Evolutionary conservation across 208 protist genomes (phyloP).

Genomic region (Angomonas deanei): DNA sequence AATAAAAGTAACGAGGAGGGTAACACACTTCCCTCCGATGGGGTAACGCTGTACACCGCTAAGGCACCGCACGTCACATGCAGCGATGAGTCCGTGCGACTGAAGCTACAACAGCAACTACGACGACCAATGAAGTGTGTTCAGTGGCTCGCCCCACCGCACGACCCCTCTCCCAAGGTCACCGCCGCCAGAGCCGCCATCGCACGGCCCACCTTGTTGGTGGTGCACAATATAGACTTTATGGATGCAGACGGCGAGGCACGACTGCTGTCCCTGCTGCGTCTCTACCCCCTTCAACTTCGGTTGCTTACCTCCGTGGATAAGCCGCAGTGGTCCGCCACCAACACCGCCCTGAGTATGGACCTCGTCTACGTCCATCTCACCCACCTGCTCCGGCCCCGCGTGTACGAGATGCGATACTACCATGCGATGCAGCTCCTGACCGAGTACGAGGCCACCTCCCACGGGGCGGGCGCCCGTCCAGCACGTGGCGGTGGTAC

Average conservation of each 20-base stretch:
- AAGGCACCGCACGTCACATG: conserved; percentile 7
- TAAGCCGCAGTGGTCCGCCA: conserved; percentile 40
- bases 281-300: conserved; percentile 24
- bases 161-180: conserved; percentile 8
- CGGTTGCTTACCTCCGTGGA: conserved; percentile 60
- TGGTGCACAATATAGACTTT: conserved; percentile 63
- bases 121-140: conserved; percentile 23
- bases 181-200: neutral
- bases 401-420: conserved; percentile 44
- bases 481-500: neutral
- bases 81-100: conserved; percentile 11
- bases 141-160: conserved; percentile 34
- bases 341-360: conserved; percentile 25
- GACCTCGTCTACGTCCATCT: conserved; percentile 53
- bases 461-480: conserved; percentile 9
- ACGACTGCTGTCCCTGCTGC: conserved; percentile 38
- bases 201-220: conserved; percentile 33
- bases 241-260: conserved; percentile 28
- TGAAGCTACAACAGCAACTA: conserved; percentile 7
- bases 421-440: conserved; percentile 30
- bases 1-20: neutral
- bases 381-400: conserved; percentile 47
- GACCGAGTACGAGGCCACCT: conserved; percentile 38
- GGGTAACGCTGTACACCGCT: neutral
- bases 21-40: neutral